Evolutionary conservation across 495 filamentous ascomycete species (phyloP).

Genomic region (Daldinia decipiens): DNA sequence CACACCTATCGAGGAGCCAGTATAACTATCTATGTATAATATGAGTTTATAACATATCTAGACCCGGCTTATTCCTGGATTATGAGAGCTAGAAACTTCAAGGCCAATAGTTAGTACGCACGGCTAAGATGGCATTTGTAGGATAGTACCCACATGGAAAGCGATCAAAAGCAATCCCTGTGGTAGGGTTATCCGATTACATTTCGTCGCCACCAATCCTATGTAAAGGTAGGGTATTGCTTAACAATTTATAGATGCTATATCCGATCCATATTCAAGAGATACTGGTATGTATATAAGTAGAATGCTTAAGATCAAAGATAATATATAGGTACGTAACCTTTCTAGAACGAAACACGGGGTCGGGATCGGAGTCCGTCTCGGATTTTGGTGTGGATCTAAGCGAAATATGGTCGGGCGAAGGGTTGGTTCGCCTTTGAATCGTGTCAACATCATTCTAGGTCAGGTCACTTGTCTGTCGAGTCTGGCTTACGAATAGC

Average conservation of each 20-base stretch:
- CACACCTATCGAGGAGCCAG: neutral
- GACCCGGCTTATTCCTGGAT: neutral
- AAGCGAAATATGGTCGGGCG: neutral
- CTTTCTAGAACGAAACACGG: conserved; percentile 5
- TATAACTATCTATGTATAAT: neutral
- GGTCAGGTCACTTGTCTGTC: neutral
- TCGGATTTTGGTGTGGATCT: conserved; percentile 2
- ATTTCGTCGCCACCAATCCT: neutral
- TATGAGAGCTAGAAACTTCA: neutral
- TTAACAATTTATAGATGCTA: neutral
- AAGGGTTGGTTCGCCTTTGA: neutral
- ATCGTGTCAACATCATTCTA: neutral
- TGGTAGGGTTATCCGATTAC: neutral
- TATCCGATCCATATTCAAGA: neutral
- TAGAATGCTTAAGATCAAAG: neutral
- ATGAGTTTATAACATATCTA: neutral
- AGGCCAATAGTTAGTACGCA: neutral
- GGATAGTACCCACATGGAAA: neutral
- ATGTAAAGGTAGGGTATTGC: neutral
- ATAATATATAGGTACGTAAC: neutral
- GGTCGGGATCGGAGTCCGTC: conserved; percentile 19
- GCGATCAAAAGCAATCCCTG: neutral
- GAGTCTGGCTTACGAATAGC: neutral
- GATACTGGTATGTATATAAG: no score
- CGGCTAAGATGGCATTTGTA: neutral